These are phyloP conservation scores for Cordyceps tenuipes DNA, from an alignment of 2,329 filamentous ascomycete genomes.

Conservation along the genomic window DNA sequence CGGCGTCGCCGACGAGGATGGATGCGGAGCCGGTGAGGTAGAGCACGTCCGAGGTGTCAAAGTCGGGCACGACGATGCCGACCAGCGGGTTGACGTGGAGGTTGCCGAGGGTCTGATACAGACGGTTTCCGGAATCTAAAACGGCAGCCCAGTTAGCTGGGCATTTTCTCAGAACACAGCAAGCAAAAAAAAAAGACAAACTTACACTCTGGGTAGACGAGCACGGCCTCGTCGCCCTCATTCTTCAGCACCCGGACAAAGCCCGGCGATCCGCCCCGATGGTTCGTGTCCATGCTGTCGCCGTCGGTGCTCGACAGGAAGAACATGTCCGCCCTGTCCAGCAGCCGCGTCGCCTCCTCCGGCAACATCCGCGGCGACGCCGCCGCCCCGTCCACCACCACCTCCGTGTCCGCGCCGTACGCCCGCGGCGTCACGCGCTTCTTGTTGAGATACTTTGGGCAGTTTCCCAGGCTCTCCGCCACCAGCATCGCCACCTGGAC, in stretches of 20 bases:
- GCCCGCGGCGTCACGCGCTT: constrained; percentile 47
- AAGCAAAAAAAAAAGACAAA: no score
- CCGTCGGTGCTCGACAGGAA: constrained; percentile 65
- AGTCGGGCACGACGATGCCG: constrained; percentile 67
- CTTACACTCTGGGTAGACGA: constrained; percentile 69
- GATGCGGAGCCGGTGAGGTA: constrained; percentile 64
- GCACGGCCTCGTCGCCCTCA: constrained; percentile 32
- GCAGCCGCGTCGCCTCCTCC: constrained; percentile 46
- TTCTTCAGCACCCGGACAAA: constrained; percentile 64
- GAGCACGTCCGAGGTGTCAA: constrained; percentile 61
- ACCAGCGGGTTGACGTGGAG: constrained; percentile 56
- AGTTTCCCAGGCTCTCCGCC: constrained; percentile 69
- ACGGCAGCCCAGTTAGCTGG: no score
- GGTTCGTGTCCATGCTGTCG: constrained; percentile 73
- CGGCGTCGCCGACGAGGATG: constrained; percentile 56
- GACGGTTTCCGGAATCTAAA: constrained; percentile 63
- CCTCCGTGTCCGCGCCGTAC: constrained; percentile 37
- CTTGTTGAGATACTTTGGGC: constrained; percentile 79
- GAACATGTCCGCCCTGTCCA: constrained; percentile 62
- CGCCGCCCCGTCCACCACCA: constrained; percentile 30
- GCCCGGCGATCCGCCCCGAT: constrained; percentile 65
- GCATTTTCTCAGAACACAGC: background rate
- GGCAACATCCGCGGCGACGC: constrained; percentile 39
- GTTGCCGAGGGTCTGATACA: constrained; percentile 81
- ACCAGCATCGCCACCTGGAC: constrained; percentile 57